Evolutionary conservation across 2,329 filamentous ascomycete species (phyloP), one percentile per base, ranked within the genome.

Genomic region (Penicillium thymicola): DNA sequence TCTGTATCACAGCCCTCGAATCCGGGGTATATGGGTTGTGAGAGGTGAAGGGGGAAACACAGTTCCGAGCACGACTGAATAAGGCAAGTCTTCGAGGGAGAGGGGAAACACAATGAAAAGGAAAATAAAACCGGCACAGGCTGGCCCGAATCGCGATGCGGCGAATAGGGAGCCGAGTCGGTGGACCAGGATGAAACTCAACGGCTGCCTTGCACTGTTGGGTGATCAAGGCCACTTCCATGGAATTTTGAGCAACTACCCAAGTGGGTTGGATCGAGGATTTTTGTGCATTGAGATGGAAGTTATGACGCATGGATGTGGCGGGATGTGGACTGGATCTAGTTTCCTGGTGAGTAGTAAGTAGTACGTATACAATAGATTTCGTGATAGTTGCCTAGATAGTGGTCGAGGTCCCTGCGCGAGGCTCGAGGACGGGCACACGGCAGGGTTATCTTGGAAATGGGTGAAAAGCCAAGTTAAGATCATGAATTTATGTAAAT

Each of bases 121-220:
- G 49, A 46, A 44, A 50, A 55, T 36, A 54, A 43, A 45, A 46
- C 44, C 23, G 28, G 48, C 54, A 50, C 47, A 52, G 43, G 46
- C 61, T 49, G 45, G 64, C 23, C 64, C 55, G 46, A 60, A 63
- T 65, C 32, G 42, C 34, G 55, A 66, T 64, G 61, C 58, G 61
- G 59, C 61, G 63, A 62, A 55, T 59, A 49, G 50, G 51, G 47
- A 46, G 43, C 38, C 50, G 38, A 32, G n/a, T 55, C 50, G 28
- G 43, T 59, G 44, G 59, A 55, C 60, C 54, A 43, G 53, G 59
- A 59, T 61, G 57, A 65, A 65, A 66, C 61, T 51, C 59, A 65
- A 66, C 58, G 63, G 59, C 51, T 46, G 51, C 36, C 54, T 58
- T 53, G 55, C 53, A 57, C 57, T 32, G 45, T 28, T 51, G 40